Conservation (phyloP, 169 alveolate species). For the Plasmodium billcollinsi region DNA sequence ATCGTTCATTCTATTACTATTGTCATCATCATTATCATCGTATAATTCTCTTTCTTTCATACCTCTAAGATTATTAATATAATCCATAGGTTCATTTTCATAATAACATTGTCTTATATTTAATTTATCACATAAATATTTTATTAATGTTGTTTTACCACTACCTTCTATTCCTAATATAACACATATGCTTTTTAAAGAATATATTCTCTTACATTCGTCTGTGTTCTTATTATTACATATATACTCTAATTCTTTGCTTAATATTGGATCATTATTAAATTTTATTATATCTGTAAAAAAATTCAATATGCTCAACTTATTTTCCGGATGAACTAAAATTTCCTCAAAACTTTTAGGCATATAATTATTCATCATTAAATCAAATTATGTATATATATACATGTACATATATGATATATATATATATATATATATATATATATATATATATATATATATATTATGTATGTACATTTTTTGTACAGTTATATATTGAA, state of each 20-base stretch:
- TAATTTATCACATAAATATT: constrained; percentile 68
- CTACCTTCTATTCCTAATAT: constrained; percentile 72
- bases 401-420: no score
- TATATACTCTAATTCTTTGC: constrained; percentile 33
- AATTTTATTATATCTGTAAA: constrained; percentile 59
- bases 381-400: no score
- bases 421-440: no score
- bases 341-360: constrained; percentile 73
- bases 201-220: constrained; percentile 1
- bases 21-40: constrained; percentile 6
- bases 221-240: constrained; percentile 12
- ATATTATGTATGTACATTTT: no score
- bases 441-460: no score
- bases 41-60: constrained; percentile 18
- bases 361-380: constrained; percentile 56
- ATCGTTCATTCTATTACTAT: constrained; percentile 7
- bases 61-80: constrained; percentile 18
- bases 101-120: constrained; percentile 65
- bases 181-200: constrained; percentile 51
- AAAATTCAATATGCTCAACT: constrained; percentile 44
- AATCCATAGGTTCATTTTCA: constrained; percentile 55
- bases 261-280: constrained; percentile 74
- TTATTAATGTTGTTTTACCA: constrained; percentile 71
- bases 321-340: constrained; percentile 43
- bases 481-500: no score